Conservation (phyloP, 495 filamentous ascomycete species). For the Xylaria scruposa region DNA sequence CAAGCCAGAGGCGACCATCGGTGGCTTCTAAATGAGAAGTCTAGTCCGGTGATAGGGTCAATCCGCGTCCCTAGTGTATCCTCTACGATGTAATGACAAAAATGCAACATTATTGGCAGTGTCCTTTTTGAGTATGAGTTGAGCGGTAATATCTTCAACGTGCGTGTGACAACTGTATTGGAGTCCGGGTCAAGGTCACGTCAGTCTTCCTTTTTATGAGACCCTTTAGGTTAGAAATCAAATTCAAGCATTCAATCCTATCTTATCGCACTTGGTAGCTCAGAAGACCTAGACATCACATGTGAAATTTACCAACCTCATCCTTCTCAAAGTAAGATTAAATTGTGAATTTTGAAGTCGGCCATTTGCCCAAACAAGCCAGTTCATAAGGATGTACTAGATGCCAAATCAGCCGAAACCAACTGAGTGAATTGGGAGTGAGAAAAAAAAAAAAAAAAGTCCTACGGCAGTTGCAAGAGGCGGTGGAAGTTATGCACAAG, state of each 20-base stretch:
- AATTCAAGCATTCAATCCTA: not conserved
- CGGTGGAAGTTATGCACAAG: not conserved
- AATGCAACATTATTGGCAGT: slow-evolving; percentile 15
- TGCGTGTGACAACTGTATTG: not conserved
- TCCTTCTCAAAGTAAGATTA: no score
- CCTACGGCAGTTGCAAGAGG: not conserved
- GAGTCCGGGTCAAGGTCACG: not conserved
- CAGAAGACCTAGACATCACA: no score
- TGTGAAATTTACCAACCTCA: not conserved
- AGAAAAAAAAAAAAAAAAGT: not conserved
- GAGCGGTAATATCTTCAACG: slow-evolving; percentile 13
- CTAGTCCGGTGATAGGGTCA: slow-evolving; percentile 6
- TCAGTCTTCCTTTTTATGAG: not conserved
- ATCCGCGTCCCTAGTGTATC: slow-evolving; percentile 5
- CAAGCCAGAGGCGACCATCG: slow-evolving; percentile 59
- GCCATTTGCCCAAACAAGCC: not conserved
- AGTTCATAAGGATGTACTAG: not conserved
- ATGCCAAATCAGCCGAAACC: not conserved
- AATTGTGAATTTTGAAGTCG: not conserved
- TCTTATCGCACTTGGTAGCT: not conserved
- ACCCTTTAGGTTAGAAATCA: not conserved
- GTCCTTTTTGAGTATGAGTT: slow-evolving; percentile 1
- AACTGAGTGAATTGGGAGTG: no score
- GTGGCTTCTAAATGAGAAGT: slow-evolving; percentile 20
- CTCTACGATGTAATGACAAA: slow-evolving; percentile 25